These are phyloP conservation scores for Chytriomyces sp. DNA, from an alignment of 192 early-diverging fungal species.

Conservation along the genomic window DNA sequence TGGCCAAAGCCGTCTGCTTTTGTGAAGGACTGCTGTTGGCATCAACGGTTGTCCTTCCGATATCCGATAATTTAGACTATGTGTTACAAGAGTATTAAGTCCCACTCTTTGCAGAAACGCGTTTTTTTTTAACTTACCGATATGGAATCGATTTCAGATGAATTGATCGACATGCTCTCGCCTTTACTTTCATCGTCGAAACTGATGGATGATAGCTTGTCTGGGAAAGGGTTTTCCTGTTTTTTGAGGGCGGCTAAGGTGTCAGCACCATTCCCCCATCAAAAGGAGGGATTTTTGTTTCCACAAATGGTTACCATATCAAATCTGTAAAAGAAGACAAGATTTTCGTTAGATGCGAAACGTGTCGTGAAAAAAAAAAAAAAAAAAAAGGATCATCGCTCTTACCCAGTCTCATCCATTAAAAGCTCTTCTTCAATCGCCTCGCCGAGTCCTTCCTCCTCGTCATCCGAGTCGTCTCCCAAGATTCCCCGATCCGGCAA, in stretches of 20 bases:
- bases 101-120: neutral
- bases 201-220: constrained; percentile 44
- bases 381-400: neutral
- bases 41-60: neutral
- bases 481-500: constrained; percentile 70
- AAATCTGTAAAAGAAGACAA: constrained; percentile 9
- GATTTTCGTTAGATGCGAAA: neutral
- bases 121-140: neutral
- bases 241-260: neutral
- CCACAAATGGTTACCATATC: neutral
- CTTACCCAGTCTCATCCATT: constrained; percentile 21
- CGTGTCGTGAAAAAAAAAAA: too few relatives aligned
- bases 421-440: constrained; percentile 35
- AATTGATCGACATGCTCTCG: neutral
- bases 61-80: neutral
- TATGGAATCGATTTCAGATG: constrained; percentile 22
- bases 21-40: constrained; percentile 23
- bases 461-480: constrained; percentile 62
- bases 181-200: constrained; percentile 37
- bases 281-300: neutral
- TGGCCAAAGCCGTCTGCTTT: neutral
- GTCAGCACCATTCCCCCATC: neutral
- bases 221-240: constrained; percentile 45
- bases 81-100: neutral
- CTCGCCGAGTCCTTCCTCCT: constrained; percentile 59